Evolutionary conservation across 805 yeast genomes (phyloP).

Genomic region (Saccharomycopsis sp.): DNA sequence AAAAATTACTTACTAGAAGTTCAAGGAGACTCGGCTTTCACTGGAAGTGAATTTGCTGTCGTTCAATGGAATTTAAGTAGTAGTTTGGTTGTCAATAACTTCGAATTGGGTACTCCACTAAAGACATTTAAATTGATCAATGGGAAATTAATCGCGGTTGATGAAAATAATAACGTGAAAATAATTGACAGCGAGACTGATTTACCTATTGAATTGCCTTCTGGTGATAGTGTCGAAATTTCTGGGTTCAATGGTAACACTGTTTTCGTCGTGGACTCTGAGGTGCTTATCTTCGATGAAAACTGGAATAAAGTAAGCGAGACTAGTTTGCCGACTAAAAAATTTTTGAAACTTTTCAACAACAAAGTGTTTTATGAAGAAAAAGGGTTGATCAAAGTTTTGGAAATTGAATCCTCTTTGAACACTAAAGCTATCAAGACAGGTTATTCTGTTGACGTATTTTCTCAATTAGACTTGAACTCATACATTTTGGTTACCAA

Average conservation of each 20-base stretch:
- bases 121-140: background rate
- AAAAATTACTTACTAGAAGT: background rate
- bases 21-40: background rate
- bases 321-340: background rate
- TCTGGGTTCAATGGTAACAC: slow-evolving; percentile 11
- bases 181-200: background rate
- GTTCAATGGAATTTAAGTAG: slow-evolving; percentile 12
- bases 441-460: slow-evolving; percentile 4
- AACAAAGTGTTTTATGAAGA: slow-evolving; percentile 18
- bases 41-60: background rate
- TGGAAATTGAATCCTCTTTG: slow-evolving; percentile 2
- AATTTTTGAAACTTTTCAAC: slow-evolving; percentile 20
- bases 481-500: slow-evolving; percentile 10
- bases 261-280: background rate
- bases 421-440: slow-evolving; percentile 11
- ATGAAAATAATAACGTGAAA: background rate
- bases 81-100: slow-evolving; percentile 1
- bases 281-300: background rate
- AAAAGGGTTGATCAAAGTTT: slow-evolving; percentile 14
- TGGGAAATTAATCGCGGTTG: background rate
- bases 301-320: background rate
- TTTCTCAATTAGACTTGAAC: slow-evolving; percentile 15
- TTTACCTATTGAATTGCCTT: background rate
- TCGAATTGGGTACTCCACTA: background rate
- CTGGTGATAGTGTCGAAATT: background rate